Evolutionary conservation across 1,284 basidiomycete species (phyloP).

Genomic region (Ustilago bromivora): DNA sequence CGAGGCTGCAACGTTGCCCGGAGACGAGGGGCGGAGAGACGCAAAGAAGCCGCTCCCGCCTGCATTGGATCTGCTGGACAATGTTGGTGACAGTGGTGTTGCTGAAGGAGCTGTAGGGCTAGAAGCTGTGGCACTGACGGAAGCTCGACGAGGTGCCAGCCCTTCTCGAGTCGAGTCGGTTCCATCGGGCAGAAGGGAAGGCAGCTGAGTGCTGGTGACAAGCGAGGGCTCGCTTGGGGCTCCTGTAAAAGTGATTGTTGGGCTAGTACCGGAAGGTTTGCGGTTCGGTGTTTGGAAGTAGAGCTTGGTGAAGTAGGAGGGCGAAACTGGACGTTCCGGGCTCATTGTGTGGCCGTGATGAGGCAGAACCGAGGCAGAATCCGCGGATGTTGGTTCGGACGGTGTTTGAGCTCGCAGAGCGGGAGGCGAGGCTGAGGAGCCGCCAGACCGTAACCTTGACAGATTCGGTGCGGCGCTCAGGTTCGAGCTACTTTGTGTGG

Average conservation of each 20-base stretch:
- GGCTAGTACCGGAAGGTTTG: constrained; percentile 32
- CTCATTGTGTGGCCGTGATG: constrained; percentile 34
- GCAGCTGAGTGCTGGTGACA: constrained; percentile 7
- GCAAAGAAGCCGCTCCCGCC: constrained; percentile 46
- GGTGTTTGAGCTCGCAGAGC: constrained; percentile 16
- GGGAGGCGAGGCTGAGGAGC: constrained; percentile 15
- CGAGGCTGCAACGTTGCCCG: constrained; percentile 21
- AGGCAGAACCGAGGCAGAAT: constrained; percentile 29
- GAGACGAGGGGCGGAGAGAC: constrained; percentile 48
- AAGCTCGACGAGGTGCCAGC: constrained; percentile 13
- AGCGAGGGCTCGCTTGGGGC: constrained; percentile 28
- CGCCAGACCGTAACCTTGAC: constrained; percentile 27
- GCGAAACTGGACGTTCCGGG: constrained; percentile 36
- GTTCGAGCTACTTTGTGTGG: constrained; percentile 3
- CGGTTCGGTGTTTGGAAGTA: constrained; percentile 40
- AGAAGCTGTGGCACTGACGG: constrained; percentile 16
- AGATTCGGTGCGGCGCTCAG: constrained; percentile 12
- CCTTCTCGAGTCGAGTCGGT: constrained; percentile 11
- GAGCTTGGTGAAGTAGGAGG: constrained; percentile 46
- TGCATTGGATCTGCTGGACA: constrained; percentile 23
- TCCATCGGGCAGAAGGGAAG: constrained; percentile 6
- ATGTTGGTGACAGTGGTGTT: constrained; percentile 34
- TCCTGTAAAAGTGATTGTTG: constrained; percentile 51
- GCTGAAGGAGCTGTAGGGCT: constrained; percentile 18
- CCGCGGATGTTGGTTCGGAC: constrained; percentile 13